Base-by-base conservation (phyloP, 768 basidiomycete species). In the Krasilnikovozyma curviuscula region DNA sequence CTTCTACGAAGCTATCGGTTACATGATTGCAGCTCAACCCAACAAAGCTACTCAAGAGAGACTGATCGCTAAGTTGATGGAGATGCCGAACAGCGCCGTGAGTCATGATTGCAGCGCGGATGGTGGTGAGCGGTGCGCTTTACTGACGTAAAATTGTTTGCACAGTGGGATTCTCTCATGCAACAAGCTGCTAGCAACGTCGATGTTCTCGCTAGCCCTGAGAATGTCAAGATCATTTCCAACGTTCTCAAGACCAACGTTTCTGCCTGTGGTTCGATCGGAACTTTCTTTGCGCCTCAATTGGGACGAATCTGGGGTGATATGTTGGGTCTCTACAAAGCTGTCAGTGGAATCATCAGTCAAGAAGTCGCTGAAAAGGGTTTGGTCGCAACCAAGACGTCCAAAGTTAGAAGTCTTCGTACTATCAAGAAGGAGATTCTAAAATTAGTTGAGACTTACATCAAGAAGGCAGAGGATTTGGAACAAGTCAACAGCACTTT, bases 221-320 rank as follows among this genome's bases (percentile, higher is more conserved):
- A 95, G 49, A 97, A 95, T 63, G 84, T 97, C 67, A 95, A 95
- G 65, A 88, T 95, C 57, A 70, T 98, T 43, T 77, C 83, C 1
- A 97, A 98, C 60, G 84, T 98, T 40, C 70, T 98, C 59, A 98
- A 98, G 68, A 98, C 93, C 19, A 98, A 98, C 63, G 89, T 95
- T 13, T 83, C 93, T 5, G 89, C 91, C 1, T 97, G 89, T 65
- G 83, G 82, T 1, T 93, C 88, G 21, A 93, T 97, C 54, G 91
- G 93, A 38, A 81, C 80, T 57, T 89, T 95, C 71, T 98, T 91
- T 66, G 70, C 89, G 0, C 91, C 91, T n/a, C 93, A 98, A 61
- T 77, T 97, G 34, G 85, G 84, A 2, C 78, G 88, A 31, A 76
- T 97, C 63, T 98, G 91, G 72, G 68, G 93, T 57, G 93, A 98